Conservation (phyloP, 768 basidiomycete genomes). For the Wakefieldia striispora region DNA sequence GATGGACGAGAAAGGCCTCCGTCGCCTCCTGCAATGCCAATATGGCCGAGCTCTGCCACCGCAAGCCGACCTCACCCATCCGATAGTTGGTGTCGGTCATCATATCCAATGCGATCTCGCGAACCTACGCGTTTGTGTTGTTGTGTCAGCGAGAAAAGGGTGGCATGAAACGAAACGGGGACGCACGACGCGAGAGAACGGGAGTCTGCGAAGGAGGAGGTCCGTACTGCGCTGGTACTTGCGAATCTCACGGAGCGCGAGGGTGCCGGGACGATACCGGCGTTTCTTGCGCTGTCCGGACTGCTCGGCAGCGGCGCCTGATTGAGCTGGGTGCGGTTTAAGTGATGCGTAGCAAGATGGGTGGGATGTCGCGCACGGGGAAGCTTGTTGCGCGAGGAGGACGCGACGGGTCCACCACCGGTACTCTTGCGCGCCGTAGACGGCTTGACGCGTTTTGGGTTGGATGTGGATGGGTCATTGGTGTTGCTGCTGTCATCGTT, state of each 20-base stretch:
- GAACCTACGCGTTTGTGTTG: slow-evolving; percentile 56
- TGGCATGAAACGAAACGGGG: not conserved
- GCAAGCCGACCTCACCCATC: slow-evolving; percentile 55
- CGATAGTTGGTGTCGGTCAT: slow-evolving; percentile 70
- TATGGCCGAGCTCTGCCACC: slow-evolving; percentile 96
- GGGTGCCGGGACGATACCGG: slow-evolving; percentile 88
- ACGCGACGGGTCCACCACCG: slow-evolving; percentile 49
- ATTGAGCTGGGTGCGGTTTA: slow-evolving; percentile 18
- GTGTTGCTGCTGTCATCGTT: slow-evolving; percentile 35
- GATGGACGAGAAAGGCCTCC: slow-evolving; percentile 90
- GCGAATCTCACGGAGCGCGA: slow-evolving; percentile 88
- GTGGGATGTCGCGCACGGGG: slow-evolving; percentile 21
- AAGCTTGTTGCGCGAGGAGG: slow-evolving; percentile 25
- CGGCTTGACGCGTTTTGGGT: slow-evolving; percentile 41
- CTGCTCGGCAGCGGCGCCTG: slow-evolving; percentile 24
- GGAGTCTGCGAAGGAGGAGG: slow-evolving; percentile 80
- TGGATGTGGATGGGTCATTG: slow-evolving; percentile 1
- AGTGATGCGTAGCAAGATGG: slow-evolving; percentile 8
- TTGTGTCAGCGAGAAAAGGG: slow-evolving; percentile 1
- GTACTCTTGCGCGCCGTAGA: slow-evolving; percentile 85
- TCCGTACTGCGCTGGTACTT: slow-evolving; percentile 95
- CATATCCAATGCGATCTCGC: slow-evolving; percentile 93
- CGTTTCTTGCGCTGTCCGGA: slow-evolving; percentile 42
- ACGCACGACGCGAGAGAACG: slow-evolving; percentile 89
- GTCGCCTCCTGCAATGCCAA: slow-evolving; percentile 95